Percentiles rank a stretch among this genome's conserved stretches.
Evolutionary conservation across 805 yeast species (phyloP).

Genomic region (Candida broadrunensis): DNA sequence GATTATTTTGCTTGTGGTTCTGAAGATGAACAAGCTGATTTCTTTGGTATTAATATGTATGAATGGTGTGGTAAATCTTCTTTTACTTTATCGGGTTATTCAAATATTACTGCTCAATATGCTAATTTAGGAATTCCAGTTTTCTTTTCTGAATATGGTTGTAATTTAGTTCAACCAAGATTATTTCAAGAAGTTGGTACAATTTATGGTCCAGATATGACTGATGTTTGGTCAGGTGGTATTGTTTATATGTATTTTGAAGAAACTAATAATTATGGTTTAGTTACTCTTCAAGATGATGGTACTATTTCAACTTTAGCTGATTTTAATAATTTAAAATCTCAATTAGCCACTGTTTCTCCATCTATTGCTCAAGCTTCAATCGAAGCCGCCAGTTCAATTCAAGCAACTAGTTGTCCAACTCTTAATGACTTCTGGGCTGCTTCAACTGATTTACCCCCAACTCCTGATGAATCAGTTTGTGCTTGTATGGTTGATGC

Average conservation of each 20-base stretch:
- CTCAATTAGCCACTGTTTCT: conserved; percentile 50
- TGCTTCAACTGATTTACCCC: conserved; percentile 40
- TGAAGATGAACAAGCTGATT: conserved; percentile 62
- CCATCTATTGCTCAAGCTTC: conserved; percentile 20
- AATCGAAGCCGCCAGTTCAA: conserved; percentile 19
- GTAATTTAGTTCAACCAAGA: conserved; percentile 70
- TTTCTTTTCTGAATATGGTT: conserved; percentile 83
- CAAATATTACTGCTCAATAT: conserved; percentile 62
- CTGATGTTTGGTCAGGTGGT: conserved; percentile 88
- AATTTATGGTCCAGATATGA: conserved; percentile 64
- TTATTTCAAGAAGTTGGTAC: conserved; percentile 68
- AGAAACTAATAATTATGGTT: conserved; percentile 74
- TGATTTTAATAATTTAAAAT: conserved; percentile 63
- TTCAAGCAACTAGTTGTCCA: conserved; percentile 36
- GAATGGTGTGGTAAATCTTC: conserved; percentile 79
- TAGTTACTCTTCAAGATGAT: conserved; percentile 51
- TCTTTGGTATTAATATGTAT: conserved; percentile 87
- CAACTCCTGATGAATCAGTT: conserved; percentile 36
- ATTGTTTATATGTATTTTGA: conserved; percentile 83
- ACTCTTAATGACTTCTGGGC: conserved; percentile 29
- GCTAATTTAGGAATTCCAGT: conserved; percentile 64
- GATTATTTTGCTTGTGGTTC: conserved; percentile 78
- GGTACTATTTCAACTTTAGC: conserved; percentile 54
- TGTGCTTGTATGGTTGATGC: conserved; percentile 37
- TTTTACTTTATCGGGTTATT: conserved; percentile 61